A percentile compares a stretch with the other conserved stretches of the same genome.
Evolutionary conservation across 257 asterid species (phyloP).

Genomic region (Rubia yunnanensis): DNA sequence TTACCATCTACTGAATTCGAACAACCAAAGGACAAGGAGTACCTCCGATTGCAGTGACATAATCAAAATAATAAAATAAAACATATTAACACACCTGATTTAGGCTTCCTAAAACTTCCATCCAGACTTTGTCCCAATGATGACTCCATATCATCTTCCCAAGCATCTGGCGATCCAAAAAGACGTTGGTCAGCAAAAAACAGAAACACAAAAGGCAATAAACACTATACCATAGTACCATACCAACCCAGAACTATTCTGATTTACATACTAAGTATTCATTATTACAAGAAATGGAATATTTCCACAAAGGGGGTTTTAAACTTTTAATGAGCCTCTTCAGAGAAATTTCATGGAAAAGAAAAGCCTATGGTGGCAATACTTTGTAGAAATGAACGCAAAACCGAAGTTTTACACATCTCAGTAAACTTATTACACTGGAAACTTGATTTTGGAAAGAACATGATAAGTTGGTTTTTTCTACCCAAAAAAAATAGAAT

Average conservation of each 20-base stretch:
- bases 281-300: too few relatives aligned
- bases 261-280: too few relatives aligned
- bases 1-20: background rate
- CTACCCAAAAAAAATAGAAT: background rate
- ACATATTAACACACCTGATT: constrained; percentile 36
- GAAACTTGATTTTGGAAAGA: background rate
- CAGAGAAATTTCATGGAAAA: background rate
- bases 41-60: background rate
- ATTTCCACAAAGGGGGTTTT: background rate
- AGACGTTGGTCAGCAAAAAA: background rate
- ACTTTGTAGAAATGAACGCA: background rate
- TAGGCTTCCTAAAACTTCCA: constrained; percentile 56
- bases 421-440: background rate
- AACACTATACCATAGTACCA: background rate
- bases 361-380: background rate
- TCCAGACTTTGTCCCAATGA: constrained; percentile 56
- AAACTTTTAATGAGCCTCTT: background rate
- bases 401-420: background rate
- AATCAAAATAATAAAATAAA: background rate
- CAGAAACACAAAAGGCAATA: background rate
- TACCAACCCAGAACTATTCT: background rate
- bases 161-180: constrained; percentile 29
- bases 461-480: background rate
- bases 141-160: constrained; percentile 43
- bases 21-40: background rate